These are phyloP conservation scores for Colletotrichum navitas DNA, from an alignment of 2,329 filamentous ascomycete genomes.

Conservation along the genomic window DNA sequence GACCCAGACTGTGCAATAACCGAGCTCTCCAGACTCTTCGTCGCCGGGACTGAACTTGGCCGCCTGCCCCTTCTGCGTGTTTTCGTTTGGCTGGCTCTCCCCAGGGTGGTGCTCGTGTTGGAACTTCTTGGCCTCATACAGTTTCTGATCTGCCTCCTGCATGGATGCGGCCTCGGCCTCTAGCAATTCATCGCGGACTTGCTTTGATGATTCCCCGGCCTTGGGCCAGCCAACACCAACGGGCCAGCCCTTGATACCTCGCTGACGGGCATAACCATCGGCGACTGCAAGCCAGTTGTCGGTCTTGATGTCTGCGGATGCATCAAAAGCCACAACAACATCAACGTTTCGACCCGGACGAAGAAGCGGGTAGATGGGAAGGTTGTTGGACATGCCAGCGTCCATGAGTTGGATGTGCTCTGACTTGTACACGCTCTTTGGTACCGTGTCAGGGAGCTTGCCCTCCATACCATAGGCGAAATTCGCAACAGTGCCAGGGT, in stretches of 20 bases:
- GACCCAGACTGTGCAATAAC: slow-evolving; percentile 96
- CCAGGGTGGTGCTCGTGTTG: slow-evolving; percentile 51
- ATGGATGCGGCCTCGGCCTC: slow-evolving; percentile 73
- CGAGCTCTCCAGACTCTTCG: slow-evolving; percentile 72
- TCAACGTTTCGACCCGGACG: slow-evolving; percentile 91
- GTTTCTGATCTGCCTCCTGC: slow-evolving; percentile 71
- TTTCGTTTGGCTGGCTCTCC: slow-evolving; percentile 43
- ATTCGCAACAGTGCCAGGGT: slow-evolving; percentile 91
- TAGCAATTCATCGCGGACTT: slow-evolving; percentile 75
- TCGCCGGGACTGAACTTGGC: slow-evolving; percentile 57
- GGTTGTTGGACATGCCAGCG: slow-evolving; percentile 97
- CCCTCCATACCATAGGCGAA: slow-evolving; percentile 86
- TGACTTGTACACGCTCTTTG: slow-evolving; percentile 77
- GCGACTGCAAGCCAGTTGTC: slow-evolving; percentile 97
- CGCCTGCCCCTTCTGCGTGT: slow-evolving; percentile 48
- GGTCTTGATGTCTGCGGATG: slow-evolving; percentile 90
- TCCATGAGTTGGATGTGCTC: slow-evolving; percentile 91
- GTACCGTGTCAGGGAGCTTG: slow-evolving; percentile 80
- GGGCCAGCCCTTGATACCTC: slow-evolving; percentile 94
- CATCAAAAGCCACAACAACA: slow-evolving; percentile 92
- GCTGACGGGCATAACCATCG: slow-evolving; percentile 91
- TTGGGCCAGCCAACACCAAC: slow-evolving; percentile 94
- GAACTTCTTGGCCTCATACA: slow-evolving; percentile 69
- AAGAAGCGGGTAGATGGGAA: slow-evolving; percentile 94
- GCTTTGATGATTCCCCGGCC: slow-evolving; percentile 65